These are phyloP conservation scores for Platanthera guangdongensis DNA, from an alignment of 106 monocot species.

Conservation along the genomic window DNA sequence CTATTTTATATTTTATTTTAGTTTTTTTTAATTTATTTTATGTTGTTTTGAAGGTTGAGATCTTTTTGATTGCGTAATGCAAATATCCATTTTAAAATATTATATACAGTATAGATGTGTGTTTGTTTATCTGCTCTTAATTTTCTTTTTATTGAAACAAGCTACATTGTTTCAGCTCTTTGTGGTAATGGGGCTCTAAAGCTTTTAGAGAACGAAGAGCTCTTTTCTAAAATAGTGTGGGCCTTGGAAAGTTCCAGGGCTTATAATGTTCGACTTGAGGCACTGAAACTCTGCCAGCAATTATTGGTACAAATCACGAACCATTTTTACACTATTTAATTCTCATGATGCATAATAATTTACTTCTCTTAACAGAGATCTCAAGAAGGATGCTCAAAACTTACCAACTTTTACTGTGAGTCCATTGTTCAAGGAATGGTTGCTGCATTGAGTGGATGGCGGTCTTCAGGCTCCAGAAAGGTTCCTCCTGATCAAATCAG, in stretches of 20 bases:
- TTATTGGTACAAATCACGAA: slow-evolving; percentile 32
- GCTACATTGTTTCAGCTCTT: slow-evolving; percentile 50
- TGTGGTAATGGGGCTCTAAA: slow-evolving; percentile 59
- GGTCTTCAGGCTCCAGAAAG: slow-evolving; percentile 26
- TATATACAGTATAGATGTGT: background rate
- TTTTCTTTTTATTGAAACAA: background rate
- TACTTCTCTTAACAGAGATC: slow-evolving; percentile 40
- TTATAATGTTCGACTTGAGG: slow-evolving; percentile 30
- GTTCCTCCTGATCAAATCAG: slow-evolving; percentile 33
- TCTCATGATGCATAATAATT: background rate
- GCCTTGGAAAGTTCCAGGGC: slow-evolving; percentile 21
- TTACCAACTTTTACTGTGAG: slow-evolving; percentile 34
- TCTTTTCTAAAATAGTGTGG: slow-evolving; percentile 30
- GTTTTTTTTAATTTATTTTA: background rate
- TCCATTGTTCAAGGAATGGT: slow-evolving; percentile 51
- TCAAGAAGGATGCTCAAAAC: slow-evolving; percentile 33
- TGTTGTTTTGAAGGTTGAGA: too few relatives aligned
- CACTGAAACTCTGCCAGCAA: slow-evolving; percentile 46
- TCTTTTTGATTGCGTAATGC: too few relatives aligned
- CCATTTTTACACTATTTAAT: background rate
- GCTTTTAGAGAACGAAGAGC: slow-evolving; percentile 45
- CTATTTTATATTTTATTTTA: background rate
- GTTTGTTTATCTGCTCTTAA: background rate
- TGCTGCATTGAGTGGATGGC: slow-evolving; percentile 46
- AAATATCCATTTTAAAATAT: too few relatives aligned